Evolutionary conservation across 1,139 yeast genomes (phyloP).

Genomic region (Hansenula lynferdii): DNA sequence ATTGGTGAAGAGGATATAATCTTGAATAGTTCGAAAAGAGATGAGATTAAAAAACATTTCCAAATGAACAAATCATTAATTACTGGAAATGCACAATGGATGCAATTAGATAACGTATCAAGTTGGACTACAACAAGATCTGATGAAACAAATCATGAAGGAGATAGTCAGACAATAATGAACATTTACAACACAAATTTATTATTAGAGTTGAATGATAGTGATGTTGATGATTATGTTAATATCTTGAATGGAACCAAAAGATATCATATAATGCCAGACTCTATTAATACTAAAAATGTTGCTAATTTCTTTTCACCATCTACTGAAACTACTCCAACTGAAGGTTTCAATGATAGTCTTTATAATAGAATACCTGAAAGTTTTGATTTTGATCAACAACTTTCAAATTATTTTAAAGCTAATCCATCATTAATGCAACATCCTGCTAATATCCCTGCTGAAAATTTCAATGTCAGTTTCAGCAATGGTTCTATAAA

Average conservation of each 20-base stretch:
- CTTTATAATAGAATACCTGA: background rate
- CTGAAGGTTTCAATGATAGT: background rate
- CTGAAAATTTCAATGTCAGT: no score
- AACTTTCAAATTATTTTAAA: background rate
- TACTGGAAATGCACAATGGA: conserved; percentile 11
- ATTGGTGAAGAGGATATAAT: conserved; percentile 3
- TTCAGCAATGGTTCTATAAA: no score
- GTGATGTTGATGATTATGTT: conserved; percentile 2
- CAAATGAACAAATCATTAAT: conserved; percentile 9
- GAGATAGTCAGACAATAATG: conserved; percentile 1
- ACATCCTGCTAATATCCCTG: no score
- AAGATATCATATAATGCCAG: background rate
- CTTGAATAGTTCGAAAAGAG: conserved; percentile 5
- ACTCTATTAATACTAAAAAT: background rate
- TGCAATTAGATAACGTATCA: conserved; percentile 7
- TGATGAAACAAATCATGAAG: background rate
- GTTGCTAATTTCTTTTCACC: background rate
- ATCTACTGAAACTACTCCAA: background rate
- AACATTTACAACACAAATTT: conserved; percentile 3
- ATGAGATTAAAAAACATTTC: conserved; percentile 9
- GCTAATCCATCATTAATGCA: no score
- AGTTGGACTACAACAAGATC: background rate
- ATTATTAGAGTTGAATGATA: conserved; percentile 2
- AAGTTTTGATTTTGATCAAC: background rate
- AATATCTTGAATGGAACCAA: background rate